Evolutionary conservation across 208 protist species (phyloP).

Genomic region (Trypanosoma lewisi): DNA sequence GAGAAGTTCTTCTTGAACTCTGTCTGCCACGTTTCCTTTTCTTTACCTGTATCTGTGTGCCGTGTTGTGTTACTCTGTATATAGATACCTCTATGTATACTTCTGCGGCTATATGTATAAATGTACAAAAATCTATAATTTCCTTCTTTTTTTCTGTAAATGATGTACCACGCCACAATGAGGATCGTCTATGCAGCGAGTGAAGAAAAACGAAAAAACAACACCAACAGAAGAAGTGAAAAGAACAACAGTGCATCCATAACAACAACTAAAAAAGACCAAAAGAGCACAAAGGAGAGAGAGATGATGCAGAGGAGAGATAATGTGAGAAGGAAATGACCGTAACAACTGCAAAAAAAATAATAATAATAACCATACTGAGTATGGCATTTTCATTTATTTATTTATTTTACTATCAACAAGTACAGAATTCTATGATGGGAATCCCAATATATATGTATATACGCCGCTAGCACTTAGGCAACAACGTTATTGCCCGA

Average conservation of each 20-base stretch:
- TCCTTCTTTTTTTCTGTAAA: no score
- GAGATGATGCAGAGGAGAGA: no score
- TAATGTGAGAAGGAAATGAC: no score
- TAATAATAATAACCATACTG: neutral
- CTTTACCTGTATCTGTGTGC: neutral
- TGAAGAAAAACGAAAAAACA: no score
- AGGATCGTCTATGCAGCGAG: no score
- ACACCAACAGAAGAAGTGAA: no score
- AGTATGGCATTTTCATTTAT: neutral
- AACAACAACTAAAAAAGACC: no score
- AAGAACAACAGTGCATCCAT: no score
- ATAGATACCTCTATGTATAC: neutral
- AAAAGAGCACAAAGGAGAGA: no score
- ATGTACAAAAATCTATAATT: no score
- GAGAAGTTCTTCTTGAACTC: neutral
- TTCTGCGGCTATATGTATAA: no score
- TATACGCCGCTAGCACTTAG: neutral
- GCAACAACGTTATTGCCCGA: neutral
- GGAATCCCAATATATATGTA: neutral
- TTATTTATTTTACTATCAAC: neutral
- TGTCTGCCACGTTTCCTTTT: neutral
- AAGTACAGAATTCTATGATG: constrained; percentile 7
- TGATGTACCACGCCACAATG: no score
- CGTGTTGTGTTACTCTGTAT: neutral
- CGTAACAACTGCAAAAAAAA: neutral